These are phyloP conservation scores for Taxillus chinensis DNA, from an alignment of 164 flowering plant genomes.

Conservation along the genomic window DNA sequence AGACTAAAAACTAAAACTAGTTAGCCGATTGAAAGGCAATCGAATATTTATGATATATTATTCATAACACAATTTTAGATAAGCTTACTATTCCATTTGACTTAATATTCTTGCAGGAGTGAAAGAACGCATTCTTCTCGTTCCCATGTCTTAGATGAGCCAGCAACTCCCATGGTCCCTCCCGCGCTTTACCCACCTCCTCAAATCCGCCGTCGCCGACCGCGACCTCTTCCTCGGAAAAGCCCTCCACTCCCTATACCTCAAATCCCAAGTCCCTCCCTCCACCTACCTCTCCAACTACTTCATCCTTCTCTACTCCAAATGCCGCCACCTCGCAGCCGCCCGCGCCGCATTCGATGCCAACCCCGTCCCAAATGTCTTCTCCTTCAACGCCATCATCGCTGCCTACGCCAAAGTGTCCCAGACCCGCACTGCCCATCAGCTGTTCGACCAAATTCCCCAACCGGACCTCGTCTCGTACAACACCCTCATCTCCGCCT, in stretches of 20 bases:
- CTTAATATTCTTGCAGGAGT: no score
- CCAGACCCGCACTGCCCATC: slow-evolving; percentile 36
- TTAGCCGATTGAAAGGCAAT: no score
- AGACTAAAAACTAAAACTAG: no score
- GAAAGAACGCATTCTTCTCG: no score
- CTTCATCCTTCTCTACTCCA: slow-evolving; percentile 72
- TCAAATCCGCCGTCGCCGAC: slow-evolving; percentile 42
- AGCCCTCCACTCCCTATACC: slow-evolving; percentile 53
- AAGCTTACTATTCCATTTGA: no score
- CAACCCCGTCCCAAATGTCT: slow-evolving; percentile 48
- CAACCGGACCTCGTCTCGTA: slow-evolving; percentile 68
- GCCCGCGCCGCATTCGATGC: slow-evolving; percentile 51
- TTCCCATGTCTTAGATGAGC: not conserved
- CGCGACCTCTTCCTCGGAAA: slow-evolving; percentile 47
- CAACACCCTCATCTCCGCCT: slow-evolving; percentile 73
- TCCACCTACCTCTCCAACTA: slow-evolving; percentile 77
- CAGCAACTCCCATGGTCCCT: slow-evolving; percentile 14
- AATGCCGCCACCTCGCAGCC: slow-evolving; percentile 41
- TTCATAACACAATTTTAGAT: no score
- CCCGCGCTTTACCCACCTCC: slow-evolving; percentile 24
- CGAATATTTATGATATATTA: no score
- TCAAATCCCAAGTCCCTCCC: slow-evolving; percentile 45
- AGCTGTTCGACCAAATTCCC: slow-evolving; percentile 65
- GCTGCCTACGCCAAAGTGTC: slow-evolving; percentile 57
- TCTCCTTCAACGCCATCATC: slow-evolving; percentile 66